Base-by-base conservation (phyloP, 2,329 filamentous ascomycete species). In the Diaporthe citrichinensis region DNA sequence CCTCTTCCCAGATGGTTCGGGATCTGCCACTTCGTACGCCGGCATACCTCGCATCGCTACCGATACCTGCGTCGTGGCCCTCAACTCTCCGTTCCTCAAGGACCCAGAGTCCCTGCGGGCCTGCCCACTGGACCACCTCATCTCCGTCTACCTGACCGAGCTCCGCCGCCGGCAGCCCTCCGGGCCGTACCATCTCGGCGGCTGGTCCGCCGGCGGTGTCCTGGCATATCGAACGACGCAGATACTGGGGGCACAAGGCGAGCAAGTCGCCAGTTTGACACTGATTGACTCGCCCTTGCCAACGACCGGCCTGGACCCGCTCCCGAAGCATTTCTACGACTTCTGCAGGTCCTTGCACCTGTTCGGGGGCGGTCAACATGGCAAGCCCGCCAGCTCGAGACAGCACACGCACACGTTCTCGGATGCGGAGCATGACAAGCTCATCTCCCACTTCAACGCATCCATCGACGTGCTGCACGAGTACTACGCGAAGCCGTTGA, bases 131-230 rank as follows among this genome's bases (percentile, higher is more conserved):
- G 89, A 92, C 79, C 91, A 91, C 41, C 90, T 93, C 80, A 90
- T 91, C 8, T 83, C 88, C 77, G 88, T 92, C 80, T 94, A 92
- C 83, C 89, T 94, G 55, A 85, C 87, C 6, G 93, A 95, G 83
- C 93, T 95, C 82, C 92, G 91, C 82, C 90, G 91, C 8, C 92
- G 93, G 65, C 93, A 95, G 83, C 91, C 92, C 3, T 80, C 86
- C 28, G 93, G 93, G 0, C 92, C 92, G 0, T 94, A 94, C 83
- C 87, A 89, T 65, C 84, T 95, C 1, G 90, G 91, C 15, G 94
- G 94, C 39, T 95, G 93, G 94, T 94, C 91, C 23, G 93, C 93
- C 0, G 94, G 94, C 36, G 93, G 93, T 44, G 92, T 94, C 65
- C n/a, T 88, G 88, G 73, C 90, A 92, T 72, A 72, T 41, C 28